Percentiles rank a stretch among this genome's conserved stretches.
Conservation (phyloP, 2,329 filamentous ascomycete species). For the Pestalotiopsis sp. region DNA sequence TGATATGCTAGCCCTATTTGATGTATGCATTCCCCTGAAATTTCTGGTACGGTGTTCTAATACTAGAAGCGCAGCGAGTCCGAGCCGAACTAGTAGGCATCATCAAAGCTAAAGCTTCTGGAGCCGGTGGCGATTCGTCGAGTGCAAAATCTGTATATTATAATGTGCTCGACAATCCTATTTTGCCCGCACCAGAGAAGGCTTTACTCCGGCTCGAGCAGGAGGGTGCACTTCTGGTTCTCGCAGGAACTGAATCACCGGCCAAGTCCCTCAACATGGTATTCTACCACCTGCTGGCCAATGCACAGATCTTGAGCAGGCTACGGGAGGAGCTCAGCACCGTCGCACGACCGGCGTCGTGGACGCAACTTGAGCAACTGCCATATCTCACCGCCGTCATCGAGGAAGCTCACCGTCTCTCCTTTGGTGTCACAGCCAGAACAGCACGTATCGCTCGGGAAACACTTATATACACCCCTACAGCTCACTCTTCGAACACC, state of each 20-base stretch:
- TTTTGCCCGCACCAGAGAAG: background rate
- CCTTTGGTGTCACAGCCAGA: background rate
- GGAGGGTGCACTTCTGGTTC: background rate
- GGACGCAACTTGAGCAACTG: constrained; percentile 1
- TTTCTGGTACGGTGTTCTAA: constrained; percentile 22
- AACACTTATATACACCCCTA: constrained; percentile 18
- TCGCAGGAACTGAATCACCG: constrained; percentile 3
- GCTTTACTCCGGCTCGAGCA: background rate
- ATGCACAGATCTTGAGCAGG: background rate
- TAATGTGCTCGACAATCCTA: background rate
- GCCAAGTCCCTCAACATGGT: background rate
- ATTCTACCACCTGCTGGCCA: background rate
- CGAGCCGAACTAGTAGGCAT: constrained; percentile 24
- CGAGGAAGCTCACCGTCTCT: background rate
- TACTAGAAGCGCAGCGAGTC: constrained; percentile 23
- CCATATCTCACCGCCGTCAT: constrained; percentile 1
- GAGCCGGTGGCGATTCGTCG: constrained; percentile 14
- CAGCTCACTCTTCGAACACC: constrained; percentile 15
- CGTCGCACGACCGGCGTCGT: background rate
- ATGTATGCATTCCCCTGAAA: constrained; percentile 24
- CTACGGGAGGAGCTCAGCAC: background rate
- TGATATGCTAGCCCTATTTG: constrained; percentile 26
- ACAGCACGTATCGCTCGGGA: constrained; percentile 21
- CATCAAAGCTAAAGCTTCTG: constrained; percentile 4
- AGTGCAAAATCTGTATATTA: constrained; percentile 7